Evolutionary conservation across 2,329 filamentous ascomycete genomes (phyloP).

Genomic region (Epichloe brachyelytri): DNA sequence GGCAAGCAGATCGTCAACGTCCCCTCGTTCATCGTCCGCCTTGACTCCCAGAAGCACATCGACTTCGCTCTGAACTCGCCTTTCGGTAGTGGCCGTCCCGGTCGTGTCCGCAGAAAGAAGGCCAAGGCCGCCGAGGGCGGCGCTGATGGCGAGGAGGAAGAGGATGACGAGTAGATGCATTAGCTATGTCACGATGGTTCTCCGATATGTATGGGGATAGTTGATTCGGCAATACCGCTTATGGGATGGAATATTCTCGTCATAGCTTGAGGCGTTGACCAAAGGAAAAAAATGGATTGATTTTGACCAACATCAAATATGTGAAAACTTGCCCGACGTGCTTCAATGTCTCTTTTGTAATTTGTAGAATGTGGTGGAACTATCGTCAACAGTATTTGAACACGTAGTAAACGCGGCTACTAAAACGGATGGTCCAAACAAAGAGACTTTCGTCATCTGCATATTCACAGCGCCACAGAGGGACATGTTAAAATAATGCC

Average conservation of each 20-base stretch:
- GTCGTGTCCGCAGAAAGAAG: constrained; percentile 99
- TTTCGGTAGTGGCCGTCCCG: constrained; percentile 92
- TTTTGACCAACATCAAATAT: constrained; percentile 17
- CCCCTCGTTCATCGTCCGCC: constrained; percentile 97
- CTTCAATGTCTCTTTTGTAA: neutral
- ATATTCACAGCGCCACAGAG: too few species aligned
- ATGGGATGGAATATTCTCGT: constrained; percentile 28
- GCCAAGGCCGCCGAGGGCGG: constrained; percentile 85
- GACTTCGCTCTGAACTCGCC: constrained; percentile 97
- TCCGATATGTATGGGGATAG: constrained; percentile 16
- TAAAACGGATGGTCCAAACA: too few species aligned
- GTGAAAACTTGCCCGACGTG: neutral
- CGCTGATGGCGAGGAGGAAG: constrained; percentile 68
- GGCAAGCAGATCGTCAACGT: constrained; percentile 99
- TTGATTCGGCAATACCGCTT: constrained; percentile 22
- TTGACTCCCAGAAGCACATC: constrained; percentile 99
- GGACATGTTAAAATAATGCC: too few species aligned
- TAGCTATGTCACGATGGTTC: constrained; percentile 17
- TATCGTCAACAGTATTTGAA: too few species aligned
- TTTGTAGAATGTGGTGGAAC: neutral
- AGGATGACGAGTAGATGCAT: constrained; percentile 60
- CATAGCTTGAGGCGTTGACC: constrained; percentile 40
- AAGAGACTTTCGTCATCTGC: too few species aligned
- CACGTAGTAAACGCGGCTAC: too few species aligned
- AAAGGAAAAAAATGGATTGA: constrained; percentile 34